Conservation (phyloP, 2,329 filamentous ascomycete genomes). For the Grosmannia penicillata region DNA sequence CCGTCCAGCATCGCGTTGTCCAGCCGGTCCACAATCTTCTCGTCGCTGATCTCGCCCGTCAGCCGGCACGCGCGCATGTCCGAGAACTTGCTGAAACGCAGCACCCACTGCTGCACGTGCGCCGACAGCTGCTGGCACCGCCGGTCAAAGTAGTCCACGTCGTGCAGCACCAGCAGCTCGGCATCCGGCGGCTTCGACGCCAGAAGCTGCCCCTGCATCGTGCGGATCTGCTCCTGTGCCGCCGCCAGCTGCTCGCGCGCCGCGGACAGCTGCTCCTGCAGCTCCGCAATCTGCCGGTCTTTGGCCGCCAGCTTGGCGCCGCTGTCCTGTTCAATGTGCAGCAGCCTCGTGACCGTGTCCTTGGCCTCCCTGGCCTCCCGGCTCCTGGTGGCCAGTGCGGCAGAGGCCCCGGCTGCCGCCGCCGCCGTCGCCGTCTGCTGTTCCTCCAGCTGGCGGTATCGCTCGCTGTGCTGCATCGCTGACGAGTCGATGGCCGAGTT, state of each 20-base stretch:
- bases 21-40: conserved; percentile 84
- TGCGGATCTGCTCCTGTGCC: conserved; percentile 48
- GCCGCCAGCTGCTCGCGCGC: conserved; percentile 67
- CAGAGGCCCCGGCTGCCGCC: conserved; percentile 59
- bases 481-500: conserved; percentile 64
- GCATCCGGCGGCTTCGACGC: conserved; percentile 41
- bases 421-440: conserved; percentile 51
- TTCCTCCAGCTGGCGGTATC: conserved; percentile 51
- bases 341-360: conserved; percentile 50
- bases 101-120: conserved; percentile 93
- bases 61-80: conserved; percentile 78
- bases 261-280: conserved; percentile 64
- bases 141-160: conserved; percentile 91
- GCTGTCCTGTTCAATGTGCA: conserved; percentile 12
- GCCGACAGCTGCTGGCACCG: conserved; percentile 91
- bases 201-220: conserved; percentile 43
- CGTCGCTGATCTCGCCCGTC: conserved; percentile 72
- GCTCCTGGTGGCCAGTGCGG: no score
- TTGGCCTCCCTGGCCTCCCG: background rate
- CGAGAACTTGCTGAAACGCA: conserved; percentile 95
- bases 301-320: conserved; percentile 56
- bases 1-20: conserved; percentile 92
- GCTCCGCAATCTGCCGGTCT: conserved; percentile 64
- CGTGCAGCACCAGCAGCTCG: conserved; percentile 62
- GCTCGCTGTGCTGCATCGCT: conserved; percentile 58